Percentiles rank a stretch among this genome's conserved stretches.
Conservation (phyloP, 2,329 filamentous ascomycete species). For the Colletotrichum liaoningense region DNA sequence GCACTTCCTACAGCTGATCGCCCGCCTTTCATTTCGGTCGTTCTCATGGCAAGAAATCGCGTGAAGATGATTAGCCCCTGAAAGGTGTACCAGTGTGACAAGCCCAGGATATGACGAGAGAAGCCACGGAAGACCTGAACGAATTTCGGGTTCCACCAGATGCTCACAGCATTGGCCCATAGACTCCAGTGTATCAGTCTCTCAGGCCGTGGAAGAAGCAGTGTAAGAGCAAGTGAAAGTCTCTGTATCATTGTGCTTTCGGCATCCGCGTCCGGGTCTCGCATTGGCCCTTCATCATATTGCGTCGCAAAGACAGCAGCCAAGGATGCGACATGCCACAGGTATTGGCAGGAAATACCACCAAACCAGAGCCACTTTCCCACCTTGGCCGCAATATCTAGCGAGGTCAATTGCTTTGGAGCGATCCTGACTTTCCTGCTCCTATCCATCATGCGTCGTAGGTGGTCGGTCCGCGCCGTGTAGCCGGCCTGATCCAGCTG, state of each 20-base stretch:
- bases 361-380: constrained; percentile 61
- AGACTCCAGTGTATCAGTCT: constrained; percentile 60
- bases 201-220: constrained; percentile 48
- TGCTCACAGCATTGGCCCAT: constrained; percentile 59
- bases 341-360: constrained; percentile 57
- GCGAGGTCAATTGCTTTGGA: constrained; percentile 50
- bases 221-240: constrained; percentile 41
- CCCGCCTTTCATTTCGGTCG: constrained; percentile 53
- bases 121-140: constrained; percentile 70
- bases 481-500: constrained; percentile 80
- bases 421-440: constrained; percentile 59
- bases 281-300: constrained; percentile 20
- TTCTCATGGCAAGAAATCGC: constrained; percentile 61
- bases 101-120: constrained; percentile 68
- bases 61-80: constrained; percentile 70
- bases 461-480: constrained; percentile 84
- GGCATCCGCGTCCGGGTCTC: constrained; percentile 34
- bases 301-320: constrained; percentile 21
- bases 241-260: constrained; percentile 5
- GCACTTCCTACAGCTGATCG: constrained; percentile 51
- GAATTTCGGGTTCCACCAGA: constrained; percentile 78
- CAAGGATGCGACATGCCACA: constrained; percentile 60
- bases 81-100: constrained; percentile 74
- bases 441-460: constrained; percentile 80
- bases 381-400: constrained; percentile 56